Base-by-base conservation (phyloP, 495 filamentous ascomycete species). In the Daldinia childiae region DNA sequence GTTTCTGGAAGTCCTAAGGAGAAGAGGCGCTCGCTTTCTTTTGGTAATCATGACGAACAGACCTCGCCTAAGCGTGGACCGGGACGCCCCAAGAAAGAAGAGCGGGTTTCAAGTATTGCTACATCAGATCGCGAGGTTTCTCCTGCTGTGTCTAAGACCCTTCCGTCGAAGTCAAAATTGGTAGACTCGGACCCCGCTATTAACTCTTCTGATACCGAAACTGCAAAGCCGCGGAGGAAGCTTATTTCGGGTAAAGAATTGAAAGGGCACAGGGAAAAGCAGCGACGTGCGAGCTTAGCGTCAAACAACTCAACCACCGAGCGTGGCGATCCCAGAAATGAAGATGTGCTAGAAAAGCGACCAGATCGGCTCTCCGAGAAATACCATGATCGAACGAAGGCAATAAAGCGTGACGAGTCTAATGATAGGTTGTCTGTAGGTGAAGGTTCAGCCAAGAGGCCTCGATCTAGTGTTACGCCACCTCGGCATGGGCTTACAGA, bases 401-500 rank as follows among this genome's bases (percentile, higher is more conserved):
- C 82, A 30, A 74, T 87, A 21, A 87, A 83, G 63, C 78, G 85
- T 38, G 86, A 88, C 69, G 85, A 87, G 68, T 88, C 85, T 26
- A 85, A 82, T 43, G 85, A 88, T 72, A 78, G 85, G 38, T 69
- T 86, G 36, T 81, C 80, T 55, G 81, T 76, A 17, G 83, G 82
- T 15, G 87, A 89, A 59, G 70, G 73, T 55, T 78, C 84, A 50
- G 80, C 87, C 54, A 94, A 93, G 73, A 86, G 91, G 48, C 85
- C 88, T 69, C 87, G 91, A 41, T 82, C 83, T 58, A 93, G 91
- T 72, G 85, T 83, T 14, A 92, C 90, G 4, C 91, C 91, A 2
- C 89, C 91, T 52, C 82, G 88, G 64, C 86, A 83, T 57, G 84
- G 84, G 29, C 82, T 83, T 38, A 79, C 83, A 26, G 87, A 86